These are phyloP conservation scores for Xerocomus brunneocitrinus DNA, from an alignment of 768 basidiomycete genomes.

Conservation along the genomic window DNA sequence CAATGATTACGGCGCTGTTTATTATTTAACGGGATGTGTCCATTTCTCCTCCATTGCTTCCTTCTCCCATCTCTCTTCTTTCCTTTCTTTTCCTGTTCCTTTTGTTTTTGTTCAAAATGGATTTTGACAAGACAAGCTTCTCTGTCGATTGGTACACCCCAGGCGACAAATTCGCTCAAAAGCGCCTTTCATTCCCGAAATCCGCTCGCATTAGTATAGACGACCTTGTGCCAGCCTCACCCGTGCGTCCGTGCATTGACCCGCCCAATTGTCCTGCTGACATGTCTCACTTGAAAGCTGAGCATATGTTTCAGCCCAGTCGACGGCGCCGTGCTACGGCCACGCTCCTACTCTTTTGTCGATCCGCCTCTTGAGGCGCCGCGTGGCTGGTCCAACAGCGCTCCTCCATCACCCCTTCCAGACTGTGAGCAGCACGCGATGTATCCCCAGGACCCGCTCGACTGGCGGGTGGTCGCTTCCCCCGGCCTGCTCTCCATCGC, in stretches of 20 bases:
- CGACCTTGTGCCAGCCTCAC: slow-evolving; percentile 27
- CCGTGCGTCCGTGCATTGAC: slow-evolving; percentile 12
- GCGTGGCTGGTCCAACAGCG: slow-evolving; percentile 20
- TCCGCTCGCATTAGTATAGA: slow-evolving; percentile 31
- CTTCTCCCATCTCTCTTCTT: slow-evolving; percentile 1
- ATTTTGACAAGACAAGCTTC: slow-evolving; percentile 30
- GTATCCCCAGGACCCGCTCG: slow-evolving; percentile 3
- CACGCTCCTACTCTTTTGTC: slow-evolving; percentile 14
- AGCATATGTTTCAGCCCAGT: slow-evolving; percentile 21
- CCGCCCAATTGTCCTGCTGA: not conserved
- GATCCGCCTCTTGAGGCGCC: slow-evolving; percentile 13
- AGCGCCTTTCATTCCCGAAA: slow-evolving; percentile 32
- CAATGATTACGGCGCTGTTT: not conserved
- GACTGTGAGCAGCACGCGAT: slow-evolving; percentile 6
- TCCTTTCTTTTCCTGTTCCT: slow-evolving; percentile 1
- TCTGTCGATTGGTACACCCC: slow-evolving; percentile 30
- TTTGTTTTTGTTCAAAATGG: slow-evolving; percentile 22
- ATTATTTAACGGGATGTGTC: not conserved
- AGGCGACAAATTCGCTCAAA: slow-evolving; percentile 22
- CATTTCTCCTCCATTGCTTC: not conserved
- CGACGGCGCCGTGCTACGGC: slow-evolving; percentile 7
- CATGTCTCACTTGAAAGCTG: slow-evolving; percentile 12
- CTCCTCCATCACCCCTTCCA: slow-evolving; percentile 11
- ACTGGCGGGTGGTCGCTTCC: slow-evolving; percentile 1
- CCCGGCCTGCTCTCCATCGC: slow-evolving; percentile 12